Base-by-base conservation (phyloP, 768 basidiomycete genomes). In the Rhizopogon roseolus region DNA sequence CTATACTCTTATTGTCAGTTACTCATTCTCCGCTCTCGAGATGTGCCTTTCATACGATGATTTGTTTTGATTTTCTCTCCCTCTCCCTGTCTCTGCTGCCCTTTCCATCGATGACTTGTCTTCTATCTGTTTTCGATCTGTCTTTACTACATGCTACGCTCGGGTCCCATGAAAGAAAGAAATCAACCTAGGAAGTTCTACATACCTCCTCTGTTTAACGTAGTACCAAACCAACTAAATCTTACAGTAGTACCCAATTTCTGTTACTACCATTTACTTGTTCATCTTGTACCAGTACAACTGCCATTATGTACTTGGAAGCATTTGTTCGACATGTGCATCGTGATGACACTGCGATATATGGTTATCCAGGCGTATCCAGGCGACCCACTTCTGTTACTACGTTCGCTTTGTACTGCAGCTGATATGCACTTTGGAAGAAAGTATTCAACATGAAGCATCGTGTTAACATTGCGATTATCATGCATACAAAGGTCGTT, bases 11-110 rank as follows among this genome's bases (percentile, higher is more conserved):
- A 32, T 52, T 39, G 53, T 54, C 53, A 16, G 66, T 71, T 71
- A 69, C 67, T 64, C 40, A 51, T 48, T 48, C 56, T 68, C 69
- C 63, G 67, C 69, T 69, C 65, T 68, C 69, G 67, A 71, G 67
- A 67, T 71, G 67, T 57, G 63, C 63, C 60, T 57, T 36, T 61
- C 60, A 56, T 69, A 60, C 60, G 61, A 67, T 62, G 69, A 67
- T 67, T 69, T 69, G 69, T 68, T 53, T 49, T 65, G 59, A 62
- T 62, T 25, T 57, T 51, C 53, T 61, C 6, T 32, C 4, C 9
- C 10, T 58, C 64, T 50, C 68, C 22, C 46, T 48, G 46, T 50
- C 68, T 36, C 46, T 48, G 46, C 46, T 48, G 34, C 46, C 34
- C 7, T 36, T 34, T 13, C 11, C 55, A 58, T 60, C 58, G 29